Conservation (phyloP, 2,329 filamentous ascomycete genomes). For the Thermothelomyces thermophilus region DNA sequence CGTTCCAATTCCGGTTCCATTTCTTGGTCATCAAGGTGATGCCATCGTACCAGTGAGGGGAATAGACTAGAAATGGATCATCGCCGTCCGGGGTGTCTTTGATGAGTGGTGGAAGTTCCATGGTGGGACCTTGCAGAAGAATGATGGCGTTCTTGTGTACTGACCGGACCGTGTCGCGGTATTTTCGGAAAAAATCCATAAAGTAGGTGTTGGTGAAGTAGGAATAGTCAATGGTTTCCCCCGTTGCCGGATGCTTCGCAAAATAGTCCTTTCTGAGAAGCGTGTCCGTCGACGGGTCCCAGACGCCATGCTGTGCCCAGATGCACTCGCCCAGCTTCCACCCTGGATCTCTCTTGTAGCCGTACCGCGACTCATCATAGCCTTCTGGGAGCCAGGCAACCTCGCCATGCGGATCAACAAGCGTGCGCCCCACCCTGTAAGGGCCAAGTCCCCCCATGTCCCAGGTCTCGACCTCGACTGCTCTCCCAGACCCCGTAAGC, state of each 20-base stretch:
- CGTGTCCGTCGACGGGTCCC: constrained; percentile 74
- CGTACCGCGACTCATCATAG: constrained; percentile 82
- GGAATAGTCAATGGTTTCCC: constrained; percentile 68
- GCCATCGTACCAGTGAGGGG: constrained; percentile 94
- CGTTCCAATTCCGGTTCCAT: constrained; percentile 96
- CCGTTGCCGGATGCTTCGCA: constrained; percentile 66
- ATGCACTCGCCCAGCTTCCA: constrained; percentile 95
- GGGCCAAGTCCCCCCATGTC: constrained; percentile 91
- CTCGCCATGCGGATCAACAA: constrained; percentile 84
- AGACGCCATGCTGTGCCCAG: constrained; percentile 95
- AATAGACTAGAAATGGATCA: constrained; percentile 75
- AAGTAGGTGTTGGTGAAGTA: constrained; percentile 89
- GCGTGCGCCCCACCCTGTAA: constrained; percentile 73
- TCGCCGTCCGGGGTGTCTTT: constrained; percentile 88
- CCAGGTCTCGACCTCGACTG: constrained; percentile 86
- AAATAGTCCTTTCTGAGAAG: constrained; percentile 86
- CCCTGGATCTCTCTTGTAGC: constrained; percentile 77
- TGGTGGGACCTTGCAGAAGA: constrained; percentile 83
- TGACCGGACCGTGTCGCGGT: constrained; percentile 64
- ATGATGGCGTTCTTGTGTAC: constrained; percentile 78
- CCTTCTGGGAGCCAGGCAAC: constrained; percentile 75
- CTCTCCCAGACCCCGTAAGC: constrained; percentile 80
- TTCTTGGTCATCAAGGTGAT: constrained; percentile 97
- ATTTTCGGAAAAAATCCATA: constrained; percentile 75
- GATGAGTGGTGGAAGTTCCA: constrained; percentile 83